These are phyloP conservation scores for Microbotryum scabiosae DNA, from an alignment of 1,284 basidiomycete species.

Conservation along the genomic window DNA sequence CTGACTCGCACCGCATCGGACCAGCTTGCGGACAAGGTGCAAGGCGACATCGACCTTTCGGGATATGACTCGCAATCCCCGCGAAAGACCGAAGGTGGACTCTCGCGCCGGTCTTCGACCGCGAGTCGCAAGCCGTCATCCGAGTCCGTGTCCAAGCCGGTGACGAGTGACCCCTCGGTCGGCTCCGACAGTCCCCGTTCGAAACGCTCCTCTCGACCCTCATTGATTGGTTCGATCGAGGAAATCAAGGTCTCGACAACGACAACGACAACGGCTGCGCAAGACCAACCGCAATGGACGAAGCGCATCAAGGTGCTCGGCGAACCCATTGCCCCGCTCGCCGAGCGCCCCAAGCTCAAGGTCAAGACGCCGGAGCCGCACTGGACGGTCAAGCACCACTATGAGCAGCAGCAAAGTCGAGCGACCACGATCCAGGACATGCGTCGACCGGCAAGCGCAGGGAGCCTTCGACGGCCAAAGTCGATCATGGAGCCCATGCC, in stretches of 20 bases:
- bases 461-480: constrained; percentile 6
- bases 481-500: constrained; percentile 13
- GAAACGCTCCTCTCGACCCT: too few species aligned
- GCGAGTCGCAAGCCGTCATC: background rate
- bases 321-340: constrained; percentile 15
- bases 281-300: constrained; percentile 22
- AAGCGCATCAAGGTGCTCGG: constrained; percentile 19
- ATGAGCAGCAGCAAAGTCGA: constrained; percentile 5
- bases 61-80: too few species aligned
- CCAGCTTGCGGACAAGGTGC: constrained; percentile 6
- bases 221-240: too few species aligned
- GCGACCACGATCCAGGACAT: background rate
- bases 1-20: constrained; percentile 25
- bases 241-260: background rate
- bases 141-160: background rate
- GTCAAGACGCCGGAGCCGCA: constrained; percentile 11
- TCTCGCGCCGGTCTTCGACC: too few species aligned
- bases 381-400: constrained; percentile 18
- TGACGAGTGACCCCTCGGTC: background rate
- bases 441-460: constrained; percentile 10
- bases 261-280: background rate
- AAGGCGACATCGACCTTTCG: constrained; percentile 19
- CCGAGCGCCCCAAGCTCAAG: background rate
- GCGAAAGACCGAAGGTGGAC: too few species aligned
- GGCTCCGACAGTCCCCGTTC: too few species aligned